Evolutionary conservation across 1,284 basidiomycete genomes (phyloP).

Genomic region (Ustilago crameri): DNA sequence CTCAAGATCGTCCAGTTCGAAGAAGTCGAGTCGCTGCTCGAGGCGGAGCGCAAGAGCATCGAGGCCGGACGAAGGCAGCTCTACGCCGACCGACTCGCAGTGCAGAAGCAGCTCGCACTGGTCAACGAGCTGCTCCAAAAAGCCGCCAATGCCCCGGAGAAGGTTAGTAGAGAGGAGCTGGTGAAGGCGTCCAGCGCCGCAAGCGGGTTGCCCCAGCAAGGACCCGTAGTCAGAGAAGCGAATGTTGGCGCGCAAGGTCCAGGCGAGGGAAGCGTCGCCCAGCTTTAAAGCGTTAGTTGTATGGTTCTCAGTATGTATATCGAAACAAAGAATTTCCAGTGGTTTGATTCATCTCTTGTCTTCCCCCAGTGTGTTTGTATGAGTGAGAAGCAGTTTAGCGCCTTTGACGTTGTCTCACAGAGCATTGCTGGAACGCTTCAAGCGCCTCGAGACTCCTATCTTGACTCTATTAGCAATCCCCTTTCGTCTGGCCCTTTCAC

Average conservation of each 20-base stretch:
- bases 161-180: constrained; percentile 51
- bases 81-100: constrained; percentile 62
- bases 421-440: no score
- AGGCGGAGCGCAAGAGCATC: constrained; percentile 58
- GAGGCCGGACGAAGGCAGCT: constrained; percentile 63
- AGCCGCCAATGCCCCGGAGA: constrained; percentile 52
- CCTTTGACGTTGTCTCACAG: no score
- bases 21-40: constrained; percentile 64
- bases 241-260: constrained; percentile 14
- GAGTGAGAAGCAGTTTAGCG: no score
- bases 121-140: constrained; percentile 63
- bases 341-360: background rate
- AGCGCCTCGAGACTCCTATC: no score
- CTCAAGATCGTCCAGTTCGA: constrained; percentile 67
- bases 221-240: constrained; percentile 59
- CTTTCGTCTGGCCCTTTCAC: no score
- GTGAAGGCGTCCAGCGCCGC: constrained; percentile 46
- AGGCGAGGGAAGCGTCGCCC: constrained; percentile 27
- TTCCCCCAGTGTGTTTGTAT: no score
- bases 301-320: background rate
- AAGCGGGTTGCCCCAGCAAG: constrained; percentile 62
- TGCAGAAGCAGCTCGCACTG: constrained; percentile 62
- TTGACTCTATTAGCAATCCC: background rate
- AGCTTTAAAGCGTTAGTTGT: constrained; percentile 20
- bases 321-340: no score